Evolutionary conservation across 2,329 filamentous ascomycete genomes (phyloP).

Genomic region (Aspergillus spinulosporus): DNA sequence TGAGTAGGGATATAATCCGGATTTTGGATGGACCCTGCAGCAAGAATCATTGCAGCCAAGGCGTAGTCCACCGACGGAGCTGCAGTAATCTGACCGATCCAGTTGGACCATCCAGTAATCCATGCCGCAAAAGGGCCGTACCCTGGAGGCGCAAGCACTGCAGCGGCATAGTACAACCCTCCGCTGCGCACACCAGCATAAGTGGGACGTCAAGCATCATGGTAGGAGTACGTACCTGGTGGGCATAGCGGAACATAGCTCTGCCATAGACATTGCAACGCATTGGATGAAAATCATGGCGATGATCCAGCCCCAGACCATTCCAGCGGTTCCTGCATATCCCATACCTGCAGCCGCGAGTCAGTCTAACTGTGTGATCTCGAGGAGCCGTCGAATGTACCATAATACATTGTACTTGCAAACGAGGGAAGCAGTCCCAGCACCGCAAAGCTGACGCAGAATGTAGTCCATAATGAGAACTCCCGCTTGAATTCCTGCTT

Average conservation of each 20-base stretch:
- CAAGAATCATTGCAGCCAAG: constrained; percentile 68
- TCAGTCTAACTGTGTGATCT: constrained; percentile 9
- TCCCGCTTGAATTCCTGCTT: constrained; percentile 68
- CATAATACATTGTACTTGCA: constrained; percentile 70
- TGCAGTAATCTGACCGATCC: constrained; percentile 66
- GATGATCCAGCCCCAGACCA: constrained; percentile 76
- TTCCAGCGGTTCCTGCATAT: constrained; percentile 60
- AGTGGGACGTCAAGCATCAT: neutral
- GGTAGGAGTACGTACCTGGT: constrained; percentile 49
- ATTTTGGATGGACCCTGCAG: constrained; percentile 66
- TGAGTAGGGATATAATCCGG: constrained; percentile 64
- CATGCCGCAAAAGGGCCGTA: constrained; percentile 68
- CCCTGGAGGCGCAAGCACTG: constrained; percentile 66
- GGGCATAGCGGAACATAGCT: constrained; percentile 72
- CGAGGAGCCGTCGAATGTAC: constrained; percentile 43
- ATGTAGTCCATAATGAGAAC: constrained; percentile 72
- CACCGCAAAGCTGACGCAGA: constrained; percentile 73
- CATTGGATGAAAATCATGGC: constrained; percentile 72
- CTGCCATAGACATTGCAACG: constrained; percentile 68
- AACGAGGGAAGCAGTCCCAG: constrained; percentile 70
- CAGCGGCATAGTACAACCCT: constrained; percentile 72
- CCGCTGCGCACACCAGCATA: constrained; percentile 44
- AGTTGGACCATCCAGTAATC: constrained; percentile 71
- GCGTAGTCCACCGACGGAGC: constrained; percentile 69
- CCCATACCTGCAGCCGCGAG: constrained; percentile 43